Percentiles rank a stretch among this genome's conserved stretches.
Evolutionary conservation across 2,329 filamentous ascomycete species (phyloP).

Genomic region (Pseudofabraea citricarpa): DNA sequence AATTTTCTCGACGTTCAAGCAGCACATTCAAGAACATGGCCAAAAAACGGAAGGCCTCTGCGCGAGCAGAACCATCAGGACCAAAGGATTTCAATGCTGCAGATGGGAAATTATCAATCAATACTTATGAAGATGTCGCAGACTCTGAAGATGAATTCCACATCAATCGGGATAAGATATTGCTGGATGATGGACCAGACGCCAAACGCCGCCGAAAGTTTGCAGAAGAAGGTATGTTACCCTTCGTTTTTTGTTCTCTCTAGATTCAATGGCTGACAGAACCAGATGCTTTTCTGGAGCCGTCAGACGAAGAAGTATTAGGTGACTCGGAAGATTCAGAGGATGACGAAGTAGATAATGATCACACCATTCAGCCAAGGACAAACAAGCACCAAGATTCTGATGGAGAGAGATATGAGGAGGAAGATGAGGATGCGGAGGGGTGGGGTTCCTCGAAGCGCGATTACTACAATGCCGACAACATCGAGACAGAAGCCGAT

Average conservation of each 20-base stretch:
- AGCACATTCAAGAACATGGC: too few species aligned
- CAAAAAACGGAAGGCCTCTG: conserved; percentile 67
- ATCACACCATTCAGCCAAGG: conserved; percentile 35
- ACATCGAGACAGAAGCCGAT: conserved; percentile 57
- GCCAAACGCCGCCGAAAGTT: conserved; percentile 71
- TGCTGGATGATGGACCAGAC: conserved; percentile 75
- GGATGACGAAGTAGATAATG: conserved; percentile 28
- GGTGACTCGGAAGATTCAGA: conserved; percentile 41
- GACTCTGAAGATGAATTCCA: conserved; percentile 95
- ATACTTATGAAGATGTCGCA: conserved; percentile 76
- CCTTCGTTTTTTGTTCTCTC: not conserved
- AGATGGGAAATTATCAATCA: conserved; percentile 58
- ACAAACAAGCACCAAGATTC: conserved; percentile 50
- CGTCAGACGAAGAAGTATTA: conserved; percentile 60
- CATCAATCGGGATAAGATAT: conserved; percentile 76
- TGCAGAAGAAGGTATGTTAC: conserved; percentile 56
- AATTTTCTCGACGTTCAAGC: not conserved
- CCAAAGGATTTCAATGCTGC: conserved; percentile 50
- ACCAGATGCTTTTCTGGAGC: conserved; percentile 47
- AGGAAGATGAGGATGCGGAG: conserved; percentile 52
- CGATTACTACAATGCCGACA: conserved; percentile 90
- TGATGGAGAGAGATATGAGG: conserved; percentile 50
- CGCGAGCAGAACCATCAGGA: conserved; percentile 40
- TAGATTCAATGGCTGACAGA: conserved; percentile 6
- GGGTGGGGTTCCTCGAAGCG: conserved; percentile 86